Evolutionary conservation across 352 stramenopile genomes (phyloP), one percentile per base, ranked within the genome.

Genomic region (Blastocystis sp.): DNA sequence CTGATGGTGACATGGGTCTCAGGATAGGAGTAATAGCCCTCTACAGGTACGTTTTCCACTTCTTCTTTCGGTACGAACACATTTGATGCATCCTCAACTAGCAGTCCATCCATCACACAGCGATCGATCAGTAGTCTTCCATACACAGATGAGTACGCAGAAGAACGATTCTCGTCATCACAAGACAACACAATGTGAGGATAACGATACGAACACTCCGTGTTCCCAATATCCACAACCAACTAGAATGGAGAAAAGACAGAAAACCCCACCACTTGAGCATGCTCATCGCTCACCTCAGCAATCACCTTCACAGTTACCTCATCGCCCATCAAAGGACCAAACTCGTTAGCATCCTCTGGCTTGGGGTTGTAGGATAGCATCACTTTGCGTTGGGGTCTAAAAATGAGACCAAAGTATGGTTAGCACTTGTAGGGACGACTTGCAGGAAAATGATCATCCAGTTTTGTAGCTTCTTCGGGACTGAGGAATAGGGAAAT

Each of bases 1-100:
- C 47, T 78, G 13, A 76, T 59, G 34, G 41, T 76, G 26, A 89
- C 66, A 41, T 89, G 63, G 30, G 78, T 89, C 20, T 30, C 24
- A 9, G 78, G 78, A 39, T 89, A 89, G 9, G 78, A 79, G 24
- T 89, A 89, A 34, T 89, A 89, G 5, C 66, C 78, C 47, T 89
- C 78, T 24, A 89, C 78, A 18, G 64, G 56, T 47, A 66, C 66
- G 55, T 76, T 89, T 53, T 65, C 66, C 53, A 79, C 78, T 30
- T 89, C 26, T 11, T 54, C 78, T 18, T 89, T 89, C 3, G 66
- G 39, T 18, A 89, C 66, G 53, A 76, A 89, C 16, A 34, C 54
- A 43, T 78, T 78, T 11, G 30, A 26, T 8, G 5, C 62, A 11
- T 89, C 78, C 56, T 79, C 66, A 1, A 66, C 43, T 11, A 89